Base-by-base conservation (phyloP, 225 moss, liverwort and hornwort genomes). In the Pseudoscleropodium purum region DNA sequence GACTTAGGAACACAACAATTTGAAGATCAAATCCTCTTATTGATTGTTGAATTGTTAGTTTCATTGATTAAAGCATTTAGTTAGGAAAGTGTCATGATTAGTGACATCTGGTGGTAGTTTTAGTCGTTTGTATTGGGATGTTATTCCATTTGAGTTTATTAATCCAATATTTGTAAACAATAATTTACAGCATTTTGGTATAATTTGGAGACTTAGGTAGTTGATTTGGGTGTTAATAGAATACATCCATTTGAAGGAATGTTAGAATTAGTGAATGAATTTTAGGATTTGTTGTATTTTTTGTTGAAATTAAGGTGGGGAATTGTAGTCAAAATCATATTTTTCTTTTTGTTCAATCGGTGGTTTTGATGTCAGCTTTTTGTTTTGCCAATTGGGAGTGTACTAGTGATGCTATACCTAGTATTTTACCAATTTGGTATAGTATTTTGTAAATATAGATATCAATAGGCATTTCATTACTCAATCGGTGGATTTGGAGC, bases 21-120 rank as follows among this genome's bases (percentile, higher is more conserved):
- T 0, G 0, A 68, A 6, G 37, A 12, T 68, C 3, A 4, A 68
- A n/a, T 68, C 21, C 1, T 21, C 1, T 1, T 37, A 21, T 68
- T n/a, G 12, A n/a, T 2, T 68, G 0, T 68, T 68, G 13, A 11
- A 69, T 68, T 69, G 23, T n/a, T 69, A 69, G 7, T 2, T 20
- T 24, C n/a, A n/a, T n/a, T n/a, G 23, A 7, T 69, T 2, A 69
- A 4, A 23, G 2, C 2, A 24, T 69, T n/a, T 23, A 69, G 4
- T n/a, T 0, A 23, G 2, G 4, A 69, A 4, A 23, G 4, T 1
- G 0, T n/a, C 4, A n/a, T 69, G 24, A n/a, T n/a, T 69, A 0
- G 0, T 23, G 1, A n/a, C 0, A 23, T 1, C 7, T 13, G 4
- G n/a, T 6, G 2, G 23, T n/a, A 24, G 69, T n/a, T 69, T 24